Evolutionary conservation across 345 rosid species (phyloP), one percentile per base, ranked within the genome.

Genomic region (Rhizophora apiculata): DNA sequence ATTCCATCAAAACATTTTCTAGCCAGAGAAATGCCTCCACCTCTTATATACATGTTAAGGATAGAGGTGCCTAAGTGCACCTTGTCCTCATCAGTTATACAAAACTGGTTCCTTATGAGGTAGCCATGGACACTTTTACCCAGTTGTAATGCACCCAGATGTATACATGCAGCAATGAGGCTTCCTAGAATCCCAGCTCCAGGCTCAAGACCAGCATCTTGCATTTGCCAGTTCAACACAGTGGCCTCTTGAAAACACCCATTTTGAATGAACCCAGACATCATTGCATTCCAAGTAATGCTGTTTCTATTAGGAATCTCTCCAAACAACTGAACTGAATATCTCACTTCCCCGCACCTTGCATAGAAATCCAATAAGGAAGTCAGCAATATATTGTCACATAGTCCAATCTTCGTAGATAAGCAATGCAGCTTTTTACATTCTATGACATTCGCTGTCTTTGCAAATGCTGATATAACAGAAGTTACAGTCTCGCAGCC

Each of bases 321-420:
- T 64, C 52, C 39, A 24, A 80, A 77, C 59, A 80, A 22, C 21
- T 39, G 51, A 53, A 32, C 32, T 3, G 79, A 75, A 31, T 43
- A 32, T 61, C 51, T 51, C 68, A 76, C 16, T 36, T 62, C 57
- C 9, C 83, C 82, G 37, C 76, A 80, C 69, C 78, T 80, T 0
- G 82, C 81, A 62, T 83, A 80, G n/a, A 83, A 83, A 48, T 83
- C 78, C 66, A 83, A 58, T 62, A 83, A 64, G 30, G 77, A 79
- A 55, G 85, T 73, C 51, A 66, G 68, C 39, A 82, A 75, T 37
- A 74, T 34, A 63, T 68, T 36, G n/a, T 82, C 83, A 34, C 53
- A 27, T 5, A 71, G 53, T 22, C 85, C 81, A 54, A 51, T 7
- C 79, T 79, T 79, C 34, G 71, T 5, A 18, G 83, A 70, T 9